Evolutionary conservation across 257 asterid genomes (phyloP).

Genomic region (Ehretia macrophylla): DNA sequence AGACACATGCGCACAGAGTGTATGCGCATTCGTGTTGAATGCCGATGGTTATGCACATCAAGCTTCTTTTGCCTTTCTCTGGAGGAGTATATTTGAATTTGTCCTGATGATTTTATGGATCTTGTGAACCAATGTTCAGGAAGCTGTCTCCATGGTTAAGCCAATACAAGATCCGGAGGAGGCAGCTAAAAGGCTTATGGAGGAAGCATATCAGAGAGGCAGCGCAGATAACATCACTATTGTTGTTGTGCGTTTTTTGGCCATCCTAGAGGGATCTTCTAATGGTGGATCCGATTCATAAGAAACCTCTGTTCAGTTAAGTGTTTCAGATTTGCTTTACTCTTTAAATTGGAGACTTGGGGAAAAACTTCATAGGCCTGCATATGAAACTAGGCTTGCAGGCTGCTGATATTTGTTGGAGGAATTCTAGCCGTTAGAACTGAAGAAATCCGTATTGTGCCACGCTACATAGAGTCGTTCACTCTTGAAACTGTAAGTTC

Average conservation of each 20-base stretch:
- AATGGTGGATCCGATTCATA: constrained; percentile 27
- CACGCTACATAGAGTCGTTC: not conserved
- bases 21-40: no score
- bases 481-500: not conserved
- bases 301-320: not conserved
- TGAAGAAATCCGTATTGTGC: not conserved
- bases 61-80: no score
- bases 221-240: constrained; percentile 86
- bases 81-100: no score
- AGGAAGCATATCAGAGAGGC: constrained; percentile 88
- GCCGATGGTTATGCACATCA: no score
- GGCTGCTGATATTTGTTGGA: not conserved
- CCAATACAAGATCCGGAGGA: constrained; percentile 86
- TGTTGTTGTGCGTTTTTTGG: constrained; percentile 73
- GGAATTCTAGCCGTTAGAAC: not conserved
- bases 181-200: constrained; percentile 83
- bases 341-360: not conserved
- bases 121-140: constrained; percentile 36
- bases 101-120: not conserved
- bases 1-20: no score
- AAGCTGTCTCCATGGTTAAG: constrained; percentile 81
- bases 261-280: constrained; percentile 45
- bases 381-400: not conserved
- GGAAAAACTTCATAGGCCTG: not conserved
- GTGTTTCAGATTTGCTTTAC: not conserved